phyloP scores from a whole-genome alignment of 257 asterid species.

The Solanum virginianum region DNA sequence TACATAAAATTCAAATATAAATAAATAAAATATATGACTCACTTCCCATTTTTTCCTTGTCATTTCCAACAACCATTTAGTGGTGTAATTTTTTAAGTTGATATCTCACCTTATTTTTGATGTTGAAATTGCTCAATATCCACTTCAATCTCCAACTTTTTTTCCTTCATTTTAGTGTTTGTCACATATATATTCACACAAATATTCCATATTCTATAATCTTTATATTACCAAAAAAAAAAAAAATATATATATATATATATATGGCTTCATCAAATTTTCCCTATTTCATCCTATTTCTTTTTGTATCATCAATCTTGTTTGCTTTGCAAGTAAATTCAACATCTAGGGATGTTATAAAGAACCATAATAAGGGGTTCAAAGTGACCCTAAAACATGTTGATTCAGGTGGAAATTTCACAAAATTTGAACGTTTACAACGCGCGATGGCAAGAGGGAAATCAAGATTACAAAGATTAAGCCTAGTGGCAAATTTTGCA shows the following conservation, averaged over 20 bases:
- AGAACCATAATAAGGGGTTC: conserved; percentile 33
- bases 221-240: neutral
- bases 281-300: neutral
- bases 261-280: conserved; percentile 10
- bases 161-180: neutral
- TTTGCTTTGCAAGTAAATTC: conserved; percentile 20
- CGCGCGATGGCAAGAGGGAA: conserved; percentile 64
- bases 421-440: conserved; percentile 42
- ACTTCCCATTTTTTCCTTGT: neutral
- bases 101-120: neutral
- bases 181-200: neutral
- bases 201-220: neutral
- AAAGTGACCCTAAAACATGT: conserved; percentile 40
- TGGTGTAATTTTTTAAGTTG: neutral
- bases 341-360: conserved; percentile 26
- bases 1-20: neutral
- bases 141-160: neutral
- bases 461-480: conserved; percentile 32
- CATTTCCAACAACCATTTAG: neutral
- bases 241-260: no score
- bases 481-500: conserved; percentile 25
- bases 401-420: conserved; percentile 45
- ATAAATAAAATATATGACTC: neutral
- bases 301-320: neutral
- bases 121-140: neutral